Base-by-base conservation (phyloP, 2,329 filamentous ascomycete genomes). In the Beauveria varroae region DNA sequence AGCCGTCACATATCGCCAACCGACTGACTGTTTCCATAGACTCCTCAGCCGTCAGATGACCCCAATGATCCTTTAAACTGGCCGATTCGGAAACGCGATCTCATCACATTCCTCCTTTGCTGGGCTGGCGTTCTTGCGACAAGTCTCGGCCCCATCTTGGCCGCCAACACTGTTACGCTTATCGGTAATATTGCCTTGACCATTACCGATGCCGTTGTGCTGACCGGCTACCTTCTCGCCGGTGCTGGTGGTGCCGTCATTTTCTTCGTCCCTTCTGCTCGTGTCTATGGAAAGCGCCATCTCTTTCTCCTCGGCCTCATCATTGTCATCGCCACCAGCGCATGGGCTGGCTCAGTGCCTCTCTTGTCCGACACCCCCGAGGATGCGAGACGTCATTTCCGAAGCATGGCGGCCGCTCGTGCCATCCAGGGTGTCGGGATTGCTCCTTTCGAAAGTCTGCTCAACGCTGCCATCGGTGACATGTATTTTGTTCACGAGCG, bases 201-300 rank as follows among this genome's bases (percentile, higher is more conserved):
- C 54, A 90, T 96, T 68, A 89, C 88, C n/a, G 78, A 87, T 49
- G 85, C 93, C 62, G 92, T 92, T 3, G 78, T 95, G 14, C 77
- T 96, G 46, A 97, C 93, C 0, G 93, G 92, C 58, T 96, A 93
- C 73, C 93, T 91, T 72, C 81, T 97, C 22, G 83, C 93, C 30
- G 93, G 91, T 22, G 89, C 91, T 3, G 92, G 91, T 12, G 78
- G 91, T 16, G 88, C 89, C 1, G 92, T 90, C 56, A 85, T 95
- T 72, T 80, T 97, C 65, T 93, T 93, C 74, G 92, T 97, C 3
- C 90, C 93, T 0, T 90, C 88, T 1, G 91, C 90, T 22, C 85
- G 93, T 62, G 88, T 97, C 65, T 97, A 91, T 90, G 93, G 93
- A 44, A 97, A 96, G 75, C 83, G 93, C 46, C 93, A 97, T 76